phyloP scores from a whole-genome alignment of 345 rosid species.

The Salix suchowensis region DNA sequence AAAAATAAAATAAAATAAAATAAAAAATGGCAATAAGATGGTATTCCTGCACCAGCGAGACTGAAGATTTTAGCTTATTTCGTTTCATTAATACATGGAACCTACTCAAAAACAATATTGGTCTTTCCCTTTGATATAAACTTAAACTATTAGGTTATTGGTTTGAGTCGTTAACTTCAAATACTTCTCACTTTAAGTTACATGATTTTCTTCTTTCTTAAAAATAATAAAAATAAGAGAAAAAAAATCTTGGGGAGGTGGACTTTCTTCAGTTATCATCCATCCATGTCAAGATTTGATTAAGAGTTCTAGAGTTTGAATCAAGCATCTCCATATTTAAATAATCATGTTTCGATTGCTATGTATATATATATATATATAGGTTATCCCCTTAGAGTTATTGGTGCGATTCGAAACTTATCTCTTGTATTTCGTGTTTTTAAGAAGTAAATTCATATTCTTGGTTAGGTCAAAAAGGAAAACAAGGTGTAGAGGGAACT shows the following conservation, averaged over 20 bases:
- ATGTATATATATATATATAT: too few species aligned
- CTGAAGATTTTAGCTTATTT: too few species aligned
- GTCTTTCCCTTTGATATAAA: background rate
- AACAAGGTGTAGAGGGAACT: background rate
- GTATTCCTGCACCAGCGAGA: background rate
- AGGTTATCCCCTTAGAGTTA: too few species aligned
- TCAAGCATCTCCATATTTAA: background rate
- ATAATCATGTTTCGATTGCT: too few species aligned
- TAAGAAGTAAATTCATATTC: background rate
- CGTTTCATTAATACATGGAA: too few species aligned
- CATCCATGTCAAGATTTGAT: background rate
- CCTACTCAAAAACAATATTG: background rate
- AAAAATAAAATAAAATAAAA: too few species aligned
- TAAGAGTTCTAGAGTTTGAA: background rate
- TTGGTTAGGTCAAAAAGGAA: conserved; percentile 23
- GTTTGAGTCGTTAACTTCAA: background rate
- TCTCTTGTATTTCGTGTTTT: background rate
- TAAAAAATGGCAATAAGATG: too few species aligned
- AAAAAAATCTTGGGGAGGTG: background rate
- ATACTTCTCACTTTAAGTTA: too few species aligned
- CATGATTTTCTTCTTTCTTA: too few species aligned
- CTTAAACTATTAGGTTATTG: background rate
- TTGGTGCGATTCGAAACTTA: too few species aligned
- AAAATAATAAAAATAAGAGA: too few species aligned
- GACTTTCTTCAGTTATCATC: background rate